Evolutionary conservation across 2,329 filamentous ascomycete species (phyloP).

Genomic region (Alternaria ventricosa): DNA sequence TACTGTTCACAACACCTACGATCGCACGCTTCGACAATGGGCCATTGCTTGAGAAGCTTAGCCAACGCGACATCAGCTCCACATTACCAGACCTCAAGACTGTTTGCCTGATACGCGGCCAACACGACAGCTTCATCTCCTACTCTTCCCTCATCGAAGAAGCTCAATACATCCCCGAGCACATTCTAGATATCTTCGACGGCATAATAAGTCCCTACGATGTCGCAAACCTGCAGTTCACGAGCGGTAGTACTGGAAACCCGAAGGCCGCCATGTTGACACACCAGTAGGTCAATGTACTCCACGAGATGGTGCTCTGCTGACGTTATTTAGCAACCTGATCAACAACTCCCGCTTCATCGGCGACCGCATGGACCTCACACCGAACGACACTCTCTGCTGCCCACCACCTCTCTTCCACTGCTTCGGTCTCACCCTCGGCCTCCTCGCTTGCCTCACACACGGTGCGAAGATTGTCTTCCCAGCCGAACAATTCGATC

Average conservation of each 20-base stretch:
- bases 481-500: conserved; percentile 74
- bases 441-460: conserved; percentile 73
- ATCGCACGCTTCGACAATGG: conserved; percentile 72
- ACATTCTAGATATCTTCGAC: conserved; percentile 46
- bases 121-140: conserved; percentile 59
- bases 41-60: conserved; percentile 58
- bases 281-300: conserved; percentile 38
- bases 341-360: conserved; percentile 52
- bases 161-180: conserved; percentile 37
- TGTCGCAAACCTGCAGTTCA: conserved; percentile 49
- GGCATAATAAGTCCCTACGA: conserved; percentile 44
- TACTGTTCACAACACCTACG: conserved; percentile 74
- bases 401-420: conserved; percentile 86
- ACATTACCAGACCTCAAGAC: conserved; percentile 39
- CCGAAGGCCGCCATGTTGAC: conserved; percentile 50
- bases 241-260: conserved; percentile 48
- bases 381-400: conserved; percentile 70
- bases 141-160: conserved; percentile 64
- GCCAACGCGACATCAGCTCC: conserved; percentile 22
- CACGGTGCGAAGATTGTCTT: conserved; percentile 80
- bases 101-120: conserved; percentile 41
- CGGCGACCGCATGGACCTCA: conserved; percentile 76
- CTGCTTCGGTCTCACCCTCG: conserved; percentile 82
- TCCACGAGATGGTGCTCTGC: not conserved
- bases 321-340: conserved; percentile 37